A percentile compares a stretch with the other conserved stretches of the same genome.
phyloP scores from a whole-genome alignment of 2,329 filamentous ascomycete genomes.

The Ophiocordyceps robertsii region DNA sequence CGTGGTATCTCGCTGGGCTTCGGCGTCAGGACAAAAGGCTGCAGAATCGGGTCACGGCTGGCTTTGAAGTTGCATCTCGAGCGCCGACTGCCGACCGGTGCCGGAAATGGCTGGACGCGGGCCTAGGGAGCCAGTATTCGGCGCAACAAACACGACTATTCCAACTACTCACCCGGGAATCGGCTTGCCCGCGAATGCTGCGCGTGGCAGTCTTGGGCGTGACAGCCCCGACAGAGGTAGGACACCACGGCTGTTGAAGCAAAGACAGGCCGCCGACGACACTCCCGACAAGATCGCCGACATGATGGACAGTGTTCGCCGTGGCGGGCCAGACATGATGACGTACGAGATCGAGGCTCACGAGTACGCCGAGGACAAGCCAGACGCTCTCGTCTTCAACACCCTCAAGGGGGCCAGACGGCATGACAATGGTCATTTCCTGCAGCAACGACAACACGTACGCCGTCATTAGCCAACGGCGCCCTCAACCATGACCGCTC shows the following conservation, averaged over 20 bases:
- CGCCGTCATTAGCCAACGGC: conserved; percentile 9
- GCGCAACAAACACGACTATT: no score
- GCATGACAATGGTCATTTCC: conserved; percentile 10
- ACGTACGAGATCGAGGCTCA: not conserved
- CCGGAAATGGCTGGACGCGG: no score
- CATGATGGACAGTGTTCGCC: not conserved
- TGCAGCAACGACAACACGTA: conserved; percentile 22
- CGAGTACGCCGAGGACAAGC: conserved; percentile 7
- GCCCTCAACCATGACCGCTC: conserved; percentile 8
- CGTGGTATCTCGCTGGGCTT: no score
- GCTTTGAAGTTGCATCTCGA: no score
- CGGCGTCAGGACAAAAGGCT: no score
- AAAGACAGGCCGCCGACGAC: not conserved
- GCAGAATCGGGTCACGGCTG: no score
- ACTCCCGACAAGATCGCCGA: not conserved
- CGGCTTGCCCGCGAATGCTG: not conserved
- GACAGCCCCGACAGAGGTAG: not conserved
- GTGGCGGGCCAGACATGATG: not conserved
- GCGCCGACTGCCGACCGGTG: no score
- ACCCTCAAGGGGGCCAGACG: conserved; percentile 8
- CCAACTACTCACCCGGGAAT: no score
- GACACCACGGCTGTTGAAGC: not conserved
- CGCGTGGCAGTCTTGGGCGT: not conserved
- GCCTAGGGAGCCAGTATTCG: no score
- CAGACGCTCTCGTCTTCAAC: conserved; percentile 8